Conservation (phyloP, 768 basidiomycete genomes). For the Leccinum sublutescens region DNA sequence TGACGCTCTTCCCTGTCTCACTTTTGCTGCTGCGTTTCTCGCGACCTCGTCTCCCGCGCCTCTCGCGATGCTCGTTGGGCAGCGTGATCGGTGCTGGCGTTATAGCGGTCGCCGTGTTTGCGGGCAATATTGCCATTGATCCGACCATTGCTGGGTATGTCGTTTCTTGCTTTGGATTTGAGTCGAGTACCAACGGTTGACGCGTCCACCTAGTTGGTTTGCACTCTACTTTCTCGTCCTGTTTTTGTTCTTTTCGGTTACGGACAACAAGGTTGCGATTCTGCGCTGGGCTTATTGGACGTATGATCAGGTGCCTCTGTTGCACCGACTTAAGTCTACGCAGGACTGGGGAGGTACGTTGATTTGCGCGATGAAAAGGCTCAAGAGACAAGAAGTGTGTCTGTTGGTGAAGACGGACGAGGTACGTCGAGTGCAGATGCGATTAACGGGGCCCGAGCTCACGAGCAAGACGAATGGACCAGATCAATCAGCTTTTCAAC, state of each 20-base stretch:
- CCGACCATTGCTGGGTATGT: constrained; percentile 54
- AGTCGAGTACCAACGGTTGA: not conserved
- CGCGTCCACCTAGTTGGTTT: constrained; percentile 48
- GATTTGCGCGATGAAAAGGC: constrained; percentile 41
- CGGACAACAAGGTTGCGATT: constrained; percentile 54
- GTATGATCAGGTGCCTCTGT: constrained; percentile 55
- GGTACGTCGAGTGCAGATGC: constrained; percentile 34
- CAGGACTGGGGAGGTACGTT: constrained; percentile 43
- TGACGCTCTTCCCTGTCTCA: constrained; percentile 62
- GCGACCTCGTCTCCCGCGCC: constrained; percentile 54
- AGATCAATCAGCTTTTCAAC: constrained; percentile 67
- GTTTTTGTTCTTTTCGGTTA: constrained; percentile 43
- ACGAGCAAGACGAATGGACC: not conserved
- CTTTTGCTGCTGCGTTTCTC: constrained; percentile 63
- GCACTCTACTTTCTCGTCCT: constrained; percentile 58
- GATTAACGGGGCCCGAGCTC: not conserved
- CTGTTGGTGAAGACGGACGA: constrained; percentile 65
- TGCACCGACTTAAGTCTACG: constrained; percentile 42
- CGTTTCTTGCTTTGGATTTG: not conserved
- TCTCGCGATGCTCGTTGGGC: constrained; percentile 38
- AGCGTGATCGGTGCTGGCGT: constrained; percentile 42
- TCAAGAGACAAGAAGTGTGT: constrained; percentile 56
- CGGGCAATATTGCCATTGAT: constrained; percentile 60
- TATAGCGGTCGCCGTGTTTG: constrained; percentile 44
- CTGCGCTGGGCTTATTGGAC: constrained; percentile 58